A percentile compares a stretch with the other conserved stretches of the same genome.
Evolutionary conservation across 1,139 yeast genomes (phyloP).

Genomic region (Waltiozyma sp.): DNA sequence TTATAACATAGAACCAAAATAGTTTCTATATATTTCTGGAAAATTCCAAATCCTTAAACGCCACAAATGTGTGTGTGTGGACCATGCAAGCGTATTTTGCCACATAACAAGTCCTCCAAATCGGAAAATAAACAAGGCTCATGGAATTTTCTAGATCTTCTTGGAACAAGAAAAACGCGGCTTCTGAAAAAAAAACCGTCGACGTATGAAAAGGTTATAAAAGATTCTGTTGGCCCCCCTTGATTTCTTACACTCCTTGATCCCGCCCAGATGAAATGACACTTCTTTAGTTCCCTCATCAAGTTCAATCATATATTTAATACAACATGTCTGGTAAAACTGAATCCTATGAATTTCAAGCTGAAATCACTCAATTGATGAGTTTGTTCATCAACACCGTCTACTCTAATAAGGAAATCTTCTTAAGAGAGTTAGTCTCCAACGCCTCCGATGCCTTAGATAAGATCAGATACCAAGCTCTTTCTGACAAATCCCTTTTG

Average conservation of each 20-base stretch:
- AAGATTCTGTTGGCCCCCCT: background rate
- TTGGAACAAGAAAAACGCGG: background rate
- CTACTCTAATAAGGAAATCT: conserved; percentile 97
- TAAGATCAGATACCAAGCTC: conserved; percentile 94
- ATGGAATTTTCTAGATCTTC: background rate
- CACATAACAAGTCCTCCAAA: background rate
- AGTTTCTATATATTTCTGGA: too few species aligned
- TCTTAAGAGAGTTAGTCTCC: conserved; percentile 97
- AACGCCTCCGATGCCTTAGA: conserved; percentile 96
- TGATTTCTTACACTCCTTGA: background rate
- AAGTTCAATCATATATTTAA: background rate
- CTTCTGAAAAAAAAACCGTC: background rate
- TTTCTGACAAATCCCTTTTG: conserved; percentile 83
- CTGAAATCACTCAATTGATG: conserved; percentile 99
- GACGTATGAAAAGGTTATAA: background rate
- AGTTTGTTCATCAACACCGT: conserved; percentile 99
- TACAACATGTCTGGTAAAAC: conserved; percentile 23
- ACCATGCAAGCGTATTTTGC: too few species aligned
- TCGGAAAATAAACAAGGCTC: background rate
- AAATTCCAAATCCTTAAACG: too few species aligned
- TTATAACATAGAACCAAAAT: too few species aligned
- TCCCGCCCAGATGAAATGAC: too few species aligned
- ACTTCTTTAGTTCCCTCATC: background rate
- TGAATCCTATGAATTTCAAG: conserved; percentile 95
- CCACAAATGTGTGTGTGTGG: too few species aligned